Evolutionary conservation across 1,139 yeast genomes (phyloP), one percentile per base, ranked within the genome.

Genomic region (Maudiozyma humilis): DNA sequence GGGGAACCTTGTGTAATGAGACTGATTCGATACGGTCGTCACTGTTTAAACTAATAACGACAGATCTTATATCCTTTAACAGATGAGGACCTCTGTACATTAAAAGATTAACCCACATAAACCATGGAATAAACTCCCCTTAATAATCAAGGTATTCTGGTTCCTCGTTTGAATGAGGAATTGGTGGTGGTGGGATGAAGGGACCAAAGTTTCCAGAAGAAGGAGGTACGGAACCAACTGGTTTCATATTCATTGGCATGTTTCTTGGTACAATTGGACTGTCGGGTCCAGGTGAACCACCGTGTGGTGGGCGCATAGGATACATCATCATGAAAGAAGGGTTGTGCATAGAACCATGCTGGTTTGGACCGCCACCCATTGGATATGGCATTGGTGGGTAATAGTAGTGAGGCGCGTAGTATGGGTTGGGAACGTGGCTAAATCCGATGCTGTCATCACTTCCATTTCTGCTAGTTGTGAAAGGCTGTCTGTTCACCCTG

Each of bases 321-420:
- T 56, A 61, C 36, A 55, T 49, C 61, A 59, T 57, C 57, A 57
- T 53, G 38, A 56, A 57, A 13, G 64, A 58, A 7, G 52, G 57
- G 19, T 47, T 44, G 12, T 47, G 45, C 6, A 55, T 43, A 7
- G 51, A 47, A 7, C 48, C 50, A 12, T 55, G 54, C 3, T 53
- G 44, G 23, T 56, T 53, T 23, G 47, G 50, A 44, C 51, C 43
- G n/a, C 57, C 53, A 15, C 49, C 53, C 49, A 57, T 50, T 17
- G 56, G 59, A 42, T 57, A 61, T 35, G 57, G 62, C 49, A 58
- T 49, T 5, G 62, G 60, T 36, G 59, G 56, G 40, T 57, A 54
- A 42, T 56, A 57, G 20, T 56, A 55, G 33, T 56, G 62, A 25
- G 51, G 60, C 36, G 51, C 60, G 40, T 51, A 57, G 42, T 55